Evolutionary conservation across 2,329 filamentous ascomycete genomes (phyloP).

Genomic region (Anisogramma anomala): DNA sequence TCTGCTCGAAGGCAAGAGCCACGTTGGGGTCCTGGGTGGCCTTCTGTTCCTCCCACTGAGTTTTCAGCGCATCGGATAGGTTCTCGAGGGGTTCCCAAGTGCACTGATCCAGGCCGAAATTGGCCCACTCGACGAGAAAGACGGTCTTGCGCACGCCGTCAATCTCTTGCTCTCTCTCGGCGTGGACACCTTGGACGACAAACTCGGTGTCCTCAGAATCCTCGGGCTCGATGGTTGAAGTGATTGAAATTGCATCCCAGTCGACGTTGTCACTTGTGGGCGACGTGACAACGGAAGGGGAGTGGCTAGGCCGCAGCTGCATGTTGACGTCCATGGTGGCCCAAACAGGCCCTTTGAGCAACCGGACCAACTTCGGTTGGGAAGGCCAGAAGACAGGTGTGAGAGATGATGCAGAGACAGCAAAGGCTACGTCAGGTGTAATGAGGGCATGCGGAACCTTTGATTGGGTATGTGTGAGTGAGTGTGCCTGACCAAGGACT

Average conservation of each 20-base stretch:
- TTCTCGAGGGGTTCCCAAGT: constrained; percentile 44
- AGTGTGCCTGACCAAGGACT: no score
- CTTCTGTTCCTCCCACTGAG: constrained; percentile 33
- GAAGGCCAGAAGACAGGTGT: not conserved
- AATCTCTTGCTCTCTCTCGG: constrained; percentile 26
- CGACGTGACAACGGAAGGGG: not conserved
- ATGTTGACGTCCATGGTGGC: not conserved
- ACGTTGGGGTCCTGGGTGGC: constrained; percentile 24
- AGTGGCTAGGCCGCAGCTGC: not conserved
- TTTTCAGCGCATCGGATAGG: constrained; percentile 28
- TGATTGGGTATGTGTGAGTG: not conserved
- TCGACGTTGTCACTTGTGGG: constrained; percentile 27
- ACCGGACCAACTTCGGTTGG: not conserved
- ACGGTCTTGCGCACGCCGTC: constrained; percentile 21
- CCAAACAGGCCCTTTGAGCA: not conserved
- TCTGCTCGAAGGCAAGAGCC: constrained; percentile 25
- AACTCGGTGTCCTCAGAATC: constrained; percentile 36
- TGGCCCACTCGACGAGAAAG: constrained; percentile 55
- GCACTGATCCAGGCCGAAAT: constrained; percentile 43
- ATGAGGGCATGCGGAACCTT: not conserved
- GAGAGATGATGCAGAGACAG: no score
- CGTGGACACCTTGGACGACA: constrained; percentile 41
- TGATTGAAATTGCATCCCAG: constrained; percentile 43
- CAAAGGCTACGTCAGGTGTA: not conserved
- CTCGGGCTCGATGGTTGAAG: constrained; percentile 32